phyloP scores from a whole-genome alignment of 2,329 filamentous ascomycete genomes.

The Talaromyces sp. region DNA sequence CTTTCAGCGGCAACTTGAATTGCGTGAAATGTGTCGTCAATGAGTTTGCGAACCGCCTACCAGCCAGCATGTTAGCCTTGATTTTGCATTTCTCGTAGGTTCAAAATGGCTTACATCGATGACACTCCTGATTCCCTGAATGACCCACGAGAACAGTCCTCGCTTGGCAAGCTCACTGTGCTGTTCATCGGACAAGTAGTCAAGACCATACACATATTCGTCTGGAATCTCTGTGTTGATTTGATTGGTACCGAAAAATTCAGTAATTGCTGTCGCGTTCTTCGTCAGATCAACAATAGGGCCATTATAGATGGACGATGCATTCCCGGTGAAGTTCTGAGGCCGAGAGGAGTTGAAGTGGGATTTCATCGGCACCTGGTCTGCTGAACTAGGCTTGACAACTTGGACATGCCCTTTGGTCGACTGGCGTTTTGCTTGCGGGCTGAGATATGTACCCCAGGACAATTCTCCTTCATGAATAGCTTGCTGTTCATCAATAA shows the following conservation, averaged over 20 bases:
- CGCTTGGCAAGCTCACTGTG: neutral
- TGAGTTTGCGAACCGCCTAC: neutral
- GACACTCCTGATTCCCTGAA: neutral
- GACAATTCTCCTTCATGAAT: neutral
- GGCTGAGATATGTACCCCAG: neutral
- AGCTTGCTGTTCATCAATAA: neutral
- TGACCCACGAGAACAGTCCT: slow-evolving; percentile 2
- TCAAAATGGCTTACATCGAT: neutral
- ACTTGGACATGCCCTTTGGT: neutral
- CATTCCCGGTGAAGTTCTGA: too few relatives aligned
- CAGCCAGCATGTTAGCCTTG: too few relatives aligned
- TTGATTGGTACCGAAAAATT: neutral
- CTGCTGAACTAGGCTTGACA: neutral
- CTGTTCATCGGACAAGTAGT: neutral
- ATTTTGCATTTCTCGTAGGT: too few relatives aligned
- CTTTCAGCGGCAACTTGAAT: neutral
- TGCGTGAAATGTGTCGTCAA: neutral
- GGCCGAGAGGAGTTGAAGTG: too few relatives aligned
- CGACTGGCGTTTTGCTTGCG: neutral
- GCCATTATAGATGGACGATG: too few relatives aligned
- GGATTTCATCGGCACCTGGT: neutral
- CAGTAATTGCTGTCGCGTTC: neutral
- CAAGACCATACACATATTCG: neutral
- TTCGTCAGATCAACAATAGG: neutral
- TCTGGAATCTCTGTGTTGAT: neutral